phyloP scores from a whole-genome alignment of 495 filamentous ascomycete species.

The Penicillium roqueforti region DNA sequence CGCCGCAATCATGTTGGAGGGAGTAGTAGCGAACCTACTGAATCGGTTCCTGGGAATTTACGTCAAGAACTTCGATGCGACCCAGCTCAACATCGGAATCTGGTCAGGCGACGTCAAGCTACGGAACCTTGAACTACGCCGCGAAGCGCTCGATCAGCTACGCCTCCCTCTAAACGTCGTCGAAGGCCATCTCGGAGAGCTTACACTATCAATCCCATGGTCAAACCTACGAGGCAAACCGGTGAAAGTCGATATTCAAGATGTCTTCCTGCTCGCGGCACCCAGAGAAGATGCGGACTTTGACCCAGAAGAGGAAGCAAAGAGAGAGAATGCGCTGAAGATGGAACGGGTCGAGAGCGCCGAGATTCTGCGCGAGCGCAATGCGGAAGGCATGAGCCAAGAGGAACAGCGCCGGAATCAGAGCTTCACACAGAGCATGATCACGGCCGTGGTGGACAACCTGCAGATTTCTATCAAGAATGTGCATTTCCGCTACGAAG shows the following conservation, averaged over 20 bases:
- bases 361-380: constrained; percentile 85
- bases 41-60: constrained; percentile 99
- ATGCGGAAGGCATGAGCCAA: constrained; percentile 84
- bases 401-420: constrained; percentile 95
- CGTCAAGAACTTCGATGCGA: constrained; percentile 96
- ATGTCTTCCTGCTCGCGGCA: constrained; percentile 91
- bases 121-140: constrained; percentile 82
- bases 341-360: constrained; percentile 97
- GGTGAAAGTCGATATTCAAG: constrained; percentile 89
- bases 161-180: constrained; percentile 94
- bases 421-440: constrained; percentile 90
- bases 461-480: constrained; percentile 96
- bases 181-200: constrained; percentile 85
- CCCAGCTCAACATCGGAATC: constrained; percentile 94
- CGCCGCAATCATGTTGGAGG: constrained; percentile 58
- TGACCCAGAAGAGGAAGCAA: constrained; percentile 85
- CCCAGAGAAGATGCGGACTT: constrained; percentile 93
- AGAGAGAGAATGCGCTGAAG: constrained; percentile 77
- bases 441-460: constrained; percentile 96
- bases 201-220: constrained; percentile 93
- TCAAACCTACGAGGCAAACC: constrained; percentile 92
- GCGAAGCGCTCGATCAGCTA: constrained; percentile 93
- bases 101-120: constrained; percentile 98
- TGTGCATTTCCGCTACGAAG: constrained; percentile 95
- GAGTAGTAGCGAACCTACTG: constrained; percentile 77